Conservation (phyloP, 2,329 filamentous ascomycete species). For the Colletotrichum melonis region DNA sequence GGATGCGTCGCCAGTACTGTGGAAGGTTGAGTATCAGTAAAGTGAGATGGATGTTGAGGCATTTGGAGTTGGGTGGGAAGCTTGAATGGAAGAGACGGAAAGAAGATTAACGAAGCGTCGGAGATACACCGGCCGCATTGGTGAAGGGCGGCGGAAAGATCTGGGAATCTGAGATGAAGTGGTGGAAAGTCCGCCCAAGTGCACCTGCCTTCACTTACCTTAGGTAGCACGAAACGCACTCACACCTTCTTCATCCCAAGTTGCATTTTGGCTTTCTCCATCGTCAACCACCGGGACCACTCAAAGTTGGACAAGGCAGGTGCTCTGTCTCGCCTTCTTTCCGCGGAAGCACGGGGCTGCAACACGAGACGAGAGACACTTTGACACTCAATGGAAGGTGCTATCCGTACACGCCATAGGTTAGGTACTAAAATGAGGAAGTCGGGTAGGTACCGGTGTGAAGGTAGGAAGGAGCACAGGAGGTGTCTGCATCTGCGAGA, state of each 20-base stretch:
- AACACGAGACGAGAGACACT: conserved; percentile 1
- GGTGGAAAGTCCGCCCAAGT: no score
- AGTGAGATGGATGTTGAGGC: background rate
- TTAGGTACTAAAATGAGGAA: no score
- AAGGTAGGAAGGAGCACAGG: background rate
- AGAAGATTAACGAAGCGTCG: background rate
- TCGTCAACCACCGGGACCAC: background rate
- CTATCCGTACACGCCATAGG: no score
- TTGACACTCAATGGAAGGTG: no score
- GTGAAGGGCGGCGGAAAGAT: background rate
- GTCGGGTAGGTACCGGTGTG: no score
- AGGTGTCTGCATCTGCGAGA: background rate
- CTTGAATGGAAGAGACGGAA: background rate
- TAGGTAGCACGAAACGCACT: background rate
- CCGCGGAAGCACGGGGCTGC: conserved; percentile 9
- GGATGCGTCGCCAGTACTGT: conserved; percentile 6
- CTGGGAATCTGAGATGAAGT: background rate
- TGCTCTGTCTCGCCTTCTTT: background rate
- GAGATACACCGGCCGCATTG: background rate
- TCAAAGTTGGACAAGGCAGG: background rate
- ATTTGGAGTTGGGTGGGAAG: background rate
- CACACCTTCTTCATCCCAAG: conserved; percentile 1
- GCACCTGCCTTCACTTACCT: background rate
- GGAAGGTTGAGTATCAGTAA: background rate
- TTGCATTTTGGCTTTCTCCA: background rate